Base-by-base conservation (phyloP, 306 rosid species). In the Gynostemma pentaphyllum region DNA sequence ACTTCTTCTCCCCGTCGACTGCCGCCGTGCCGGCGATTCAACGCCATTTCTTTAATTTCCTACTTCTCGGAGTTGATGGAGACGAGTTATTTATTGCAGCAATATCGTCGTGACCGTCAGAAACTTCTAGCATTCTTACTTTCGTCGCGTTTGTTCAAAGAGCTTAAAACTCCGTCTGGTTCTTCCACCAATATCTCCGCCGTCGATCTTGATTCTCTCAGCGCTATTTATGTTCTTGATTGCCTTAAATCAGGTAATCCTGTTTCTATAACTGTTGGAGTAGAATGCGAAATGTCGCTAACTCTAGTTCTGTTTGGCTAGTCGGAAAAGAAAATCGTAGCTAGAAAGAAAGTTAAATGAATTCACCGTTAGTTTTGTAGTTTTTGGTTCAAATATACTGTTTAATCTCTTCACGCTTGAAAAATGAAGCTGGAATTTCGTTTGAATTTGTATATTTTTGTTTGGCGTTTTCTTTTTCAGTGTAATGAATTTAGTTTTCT, bases 71-170 rank as follows among this genome's bases (percentile, higher is more conserved):
- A 18, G 62, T 36, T 23, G 69, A 68, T 50, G 78, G 71, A 53
- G 47, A 16, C 19, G 55, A 65, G 32, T 47, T 62, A 69, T 37
- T 51, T 73, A 39, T 28, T 82, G 18, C 70, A 68, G 72, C 79
- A 72, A 15, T 82, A 75, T 56, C 81, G 79, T 54, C 70, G 73
- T 13, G 84, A 78, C 39, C 84, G 87, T 48, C 84, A 81, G 2
- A 82, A 79, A 64, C 82, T 82, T 4, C 34, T 78, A 26, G 71
- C 74, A 67, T 73, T 73, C 59, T 66, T 82, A 41, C 44, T 76
- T 4, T 78, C 87, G 5, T 76, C 82, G n/a, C 68, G 79, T 62
- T 48, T 75, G 28, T 66, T 75, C 66, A 61, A 23, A 46, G 83
- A 72, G 80, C 68, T 79, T 36, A 76, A 68, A 44, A 72, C 75